Evolutionary conservation across 1,284 basidiomycete genomes (phyloP), one percentile per base, ranked within the genome.

Genomic region (Apiotrichum gracile): DNA sequence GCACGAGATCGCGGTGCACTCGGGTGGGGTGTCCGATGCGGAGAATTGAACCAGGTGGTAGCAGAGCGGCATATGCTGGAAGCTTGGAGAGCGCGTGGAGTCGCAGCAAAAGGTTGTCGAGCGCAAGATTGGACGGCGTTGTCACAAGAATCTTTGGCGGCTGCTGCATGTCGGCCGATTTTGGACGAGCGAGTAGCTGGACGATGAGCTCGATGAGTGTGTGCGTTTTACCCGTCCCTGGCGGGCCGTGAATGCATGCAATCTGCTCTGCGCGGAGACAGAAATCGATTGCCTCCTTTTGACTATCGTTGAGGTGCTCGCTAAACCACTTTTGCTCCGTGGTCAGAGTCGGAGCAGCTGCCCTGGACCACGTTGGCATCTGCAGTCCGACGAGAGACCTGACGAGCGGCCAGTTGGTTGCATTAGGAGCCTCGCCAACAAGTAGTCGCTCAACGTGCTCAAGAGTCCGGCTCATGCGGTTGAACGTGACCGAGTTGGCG

Each of bases 241-340:
- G 93, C 6, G 94, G 94, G 0, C 94, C 93, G 67, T 97, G 93
- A n/a, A 98, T 92, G 61, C 92, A 89, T 0, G 88, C 88, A 0
- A 97, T 80, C 66, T 92, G 86, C 1, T 82, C 61, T 1, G 77
- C 70, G 12, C 58, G 60, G 14, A 76, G 51, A 34, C 70, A 70
- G 55, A 73, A 73, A 45, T 61, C 41, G 17, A 76, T 83, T 0
- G 92, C 91, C 19, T 82, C 79, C 67, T 85, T 85, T 69, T 98
- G 94, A 55, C 88, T 89, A 0, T 79, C 73, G 68, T 98, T 97
- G 40, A 97, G 77, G 0, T 77, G 80, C 0, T 79, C 69, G 61
- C 96, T 87, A 62, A 89, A 87, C 73, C 87, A 92, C 3, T 77
- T 65, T 62, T 7, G 78, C 72, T 24, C 52, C 39, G 33, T 39